phyloP scores from a whole-genome alignment of 257 asterid species.

The Anisodus tanguticus region DNA sequence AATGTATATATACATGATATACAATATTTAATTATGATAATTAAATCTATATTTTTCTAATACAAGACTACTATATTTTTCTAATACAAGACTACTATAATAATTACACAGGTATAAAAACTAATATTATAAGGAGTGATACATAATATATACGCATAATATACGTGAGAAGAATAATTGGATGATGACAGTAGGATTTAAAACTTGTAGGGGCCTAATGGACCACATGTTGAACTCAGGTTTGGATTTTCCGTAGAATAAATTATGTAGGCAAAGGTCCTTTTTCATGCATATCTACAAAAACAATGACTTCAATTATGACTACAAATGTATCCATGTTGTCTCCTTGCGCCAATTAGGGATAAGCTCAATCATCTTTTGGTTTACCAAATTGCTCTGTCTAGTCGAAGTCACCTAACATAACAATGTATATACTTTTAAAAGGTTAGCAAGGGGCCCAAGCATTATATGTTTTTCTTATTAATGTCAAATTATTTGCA shows the following conservation, averaged over 20 bases:
- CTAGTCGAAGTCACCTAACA: conserved; percentile 20
- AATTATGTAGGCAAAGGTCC: background rate
- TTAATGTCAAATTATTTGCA: background rate
- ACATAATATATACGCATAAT: too few relatives aligned
- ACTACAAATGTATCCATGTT: conserved; percentile 7
- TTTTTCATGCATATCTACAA: conserved; percentile 9
- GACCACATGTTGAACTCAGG: background rate
- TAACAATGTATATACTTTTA: background rate
- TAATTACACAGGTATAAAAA: too few relatives aligned
- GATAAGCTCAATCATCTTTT: conserved; percentile 24
- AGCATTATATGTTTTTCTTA: background rate
- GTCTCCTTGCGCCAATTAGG: conserved; percentile 19
- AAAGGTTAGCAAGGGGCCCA: conserved; percentile 2
- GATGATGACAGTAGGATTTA: conserved; percentile 26
- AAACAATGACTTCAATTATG: conserved; percentile 13
- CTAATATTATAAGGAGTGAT: too few relatives aligned
- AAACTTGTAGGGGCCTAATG: background rate
- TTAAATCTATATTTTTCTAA: too few relatives aligned
- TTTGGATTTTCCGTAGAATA: background rate
- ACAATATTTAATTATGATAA: too few relatives aligned
- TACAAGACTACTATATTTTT: too few relatives aligned
- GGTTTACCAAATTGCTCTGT: conserved; percentile 19
- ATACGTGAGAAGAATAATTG: conserved; percentile 20
- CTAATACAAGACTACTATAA: too few relatives aligned
- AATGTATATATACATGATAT: too few relatives aligned